Percentiles rank a stretch among this genome's conserved stretches.
These are phyloP conservation scores for Dunaliella salina DNA, from an alignment of 163 green algal genomes.

Conservation along the genomic window DNA sequence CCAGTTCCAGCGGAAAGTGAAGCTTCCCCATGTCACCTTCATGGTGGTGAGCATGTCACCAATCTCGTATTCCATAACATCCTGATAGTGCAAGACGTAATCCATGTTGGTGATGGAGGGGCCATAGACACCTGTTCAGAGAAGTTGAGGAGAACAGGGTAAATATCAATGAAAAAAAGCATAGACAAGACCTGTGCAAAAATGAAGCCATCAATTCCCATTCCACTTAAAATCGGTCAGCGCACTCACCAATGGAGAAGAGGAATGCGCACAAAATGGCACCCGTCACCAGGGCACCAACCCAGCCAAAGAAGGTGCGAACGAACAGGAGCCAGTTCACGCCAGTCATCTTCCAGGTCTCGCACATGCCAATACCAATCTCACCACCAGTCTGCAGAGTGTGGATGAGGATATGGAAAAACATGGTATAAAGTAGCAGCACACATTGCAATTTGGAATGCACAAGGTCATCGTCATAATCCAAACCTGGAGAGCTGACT, in stretches of 20 bases:
- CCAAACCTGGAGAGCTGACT: no score
- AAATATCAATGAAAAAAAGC: not conserved
- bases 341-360: slow-evolving; percentile 8
- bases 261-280: slow-evolving; percentile 24
- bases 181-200: no score
- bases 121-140: slow-evolving; percentile 20
- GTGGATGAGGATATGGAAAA: no score
- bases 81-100: slow-evolving; percentile 15
- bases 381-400: slow-evolving; percentile 12
- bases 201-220: no score
- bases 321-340: slow-evolving; percentile 23
- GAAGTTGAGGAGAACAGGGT: not conserved
- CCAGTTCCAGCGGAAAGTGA: no score
- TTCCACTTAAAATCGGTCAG: no score
- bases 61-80: not conserved
- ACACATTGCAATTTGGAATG: no score
- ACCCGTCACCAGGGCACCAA: slow-evolving; percentile 9
- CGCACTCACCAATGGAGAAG: slow-evolving; percentile 23
- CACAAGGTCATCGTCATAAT: no score
- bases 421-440: no score
- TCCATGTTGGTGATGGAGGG: slow-evolving; percentile 27
- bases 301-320: slow-evolving; percentile 21
- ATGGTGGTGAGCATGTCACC: not conserved
- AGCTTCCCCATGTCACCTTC: no score
- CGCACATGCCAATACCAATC: slow-evolving; percentile 21